Conservation (phyloP, 257 asterid species). For the Striga asiatica region DNA sequence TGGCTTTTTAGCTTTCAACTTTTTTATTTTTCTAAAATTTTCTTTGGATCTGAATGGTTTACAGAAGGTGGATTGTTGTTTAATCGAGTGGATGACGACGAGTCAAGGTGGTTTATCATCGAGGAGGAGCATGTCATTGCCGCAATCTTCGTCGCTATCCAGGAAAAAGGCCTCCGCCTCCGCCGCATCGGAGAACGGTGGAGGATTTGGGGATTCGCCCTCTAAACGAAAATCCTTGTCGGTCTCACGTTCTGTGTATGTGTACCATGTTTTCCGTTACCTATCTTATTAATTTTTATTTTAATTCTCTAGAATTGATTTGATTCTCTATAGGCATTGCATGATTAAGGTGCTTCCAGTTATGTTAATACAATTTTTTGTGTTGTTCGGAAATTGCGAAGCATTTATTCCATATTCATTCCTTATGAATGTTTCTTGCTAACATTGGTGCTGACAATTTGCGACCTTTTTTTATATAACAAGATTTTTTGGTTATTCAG, state of each 20-base stretch:
- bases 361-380: too few species aligned
- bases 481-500: too few species aligned
- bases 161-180: constrained; percentile 29
- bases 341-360: background rate
- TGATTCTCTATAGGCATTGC: too few species aligned
- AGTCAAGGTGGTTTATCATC: constrained; percentile 68
- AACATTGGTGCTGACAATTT: too few species aligned
- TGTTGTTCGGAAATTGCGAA: too few species aligned
- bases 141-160: constrained; percentile 29
- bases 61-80: constrained; percentile 26
- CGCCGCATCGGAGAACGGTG: constrained; percentile 19
- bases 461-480: too few species aligned
- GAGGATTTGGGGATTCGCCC: constrained; percentile 20
- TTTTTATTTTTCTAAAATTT: background rate
- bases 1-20: background rate
- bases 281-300: background rate
- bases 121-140: constrained; percentile 52
- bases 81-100: constrained; percentile 43
- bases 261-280: background rate
- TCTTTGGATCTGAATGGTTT: background rate
- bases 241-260: constrained; percentile 64
- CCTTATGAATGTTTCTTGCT: too few species aligned
- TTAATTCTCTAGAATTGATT: background rate
- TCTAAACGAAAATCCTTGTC: constrained; percentile 45
- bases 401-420: too few species aligned